Percentiles rank a stretch among this genome's conserved stretches.
phyloP scores from a whole-genome alignment of 108 stramenopile species.

The Cyclotella distinguenda region DNA sequence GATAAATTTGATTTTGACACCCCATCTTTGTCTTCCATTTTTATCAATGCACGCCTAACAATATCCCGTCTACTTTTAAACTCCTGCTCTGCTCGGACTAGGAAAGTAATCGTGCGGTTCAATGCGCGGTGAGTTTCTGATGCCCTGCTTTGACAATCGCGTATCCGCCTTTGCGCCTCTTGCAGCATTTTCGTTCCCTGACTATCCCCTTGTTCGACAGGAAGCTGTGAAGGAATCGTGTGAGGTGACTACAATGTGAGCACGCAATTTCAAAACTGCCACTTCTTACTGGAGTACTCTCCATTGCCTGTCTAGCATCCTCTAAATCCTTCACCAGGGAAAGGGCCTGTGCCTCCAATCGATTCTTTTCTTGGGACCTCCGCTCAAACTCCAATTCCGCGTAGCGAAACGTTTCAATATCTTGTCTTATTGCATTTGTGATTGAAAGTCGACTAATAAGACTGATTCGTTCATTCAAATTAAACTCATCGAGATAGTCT shows the following conservation, averaged over 20 bases:
- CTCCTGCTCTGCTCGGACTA: slow-evolving; percentile 34
- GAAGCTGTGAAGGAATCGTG: no score
- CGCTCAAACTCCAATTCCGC: slow-evolving; percentile 26
- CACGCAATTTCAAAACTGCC: no score
- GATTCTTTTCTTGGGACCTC: slow-evolving; percentile 19
- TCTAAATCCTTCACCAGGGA: slow-evolving; percentile 13
- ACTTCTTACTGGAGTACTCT: slow-evolving; percentile 15
- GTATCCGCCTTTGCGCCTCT: slow-evolving; percentile 16
- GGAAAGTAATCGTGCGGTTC: slow-evolving; percentile 2
- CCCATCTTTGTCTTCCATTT: slow-evolving; percentile 23
- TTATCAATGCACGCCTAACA: slow-evolving; percentile 31
- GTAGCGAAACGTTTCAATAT: slow-evolving; percentile 30
- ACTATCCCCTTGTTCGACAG: slow-evolving; percentile 1
- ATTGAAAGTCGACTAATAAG: slow-evolving; percentile 33
- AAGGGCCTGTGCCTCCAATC: slow-evolving; percentile 6
- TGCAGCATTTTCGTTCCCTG: slow-evolving; percentile 19
- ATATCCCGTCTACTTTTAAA: slow-evolving; percentile 34
- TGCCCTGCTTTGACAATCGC: slow-evolving; percentile 9
- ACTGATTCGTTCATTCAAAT: slow-evolving; percentile 14
- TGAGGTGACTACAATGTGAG: no score
- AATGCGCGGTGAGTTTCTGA: slow-evolving; percentile 20
- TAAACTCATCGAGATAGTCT: slow-evolving; percentile 32
- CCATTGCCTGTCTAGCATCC: slow-evolving; percentile 10
- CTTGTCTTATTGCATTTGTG: slow-evolving; percentile 23
- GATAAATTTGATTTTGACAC: not conserved